These are phyloP conservation scores for Bruguiera hainesii DNA, from an alignment of 441 rosid genomes.

Conservation along the genomic window DNA sequence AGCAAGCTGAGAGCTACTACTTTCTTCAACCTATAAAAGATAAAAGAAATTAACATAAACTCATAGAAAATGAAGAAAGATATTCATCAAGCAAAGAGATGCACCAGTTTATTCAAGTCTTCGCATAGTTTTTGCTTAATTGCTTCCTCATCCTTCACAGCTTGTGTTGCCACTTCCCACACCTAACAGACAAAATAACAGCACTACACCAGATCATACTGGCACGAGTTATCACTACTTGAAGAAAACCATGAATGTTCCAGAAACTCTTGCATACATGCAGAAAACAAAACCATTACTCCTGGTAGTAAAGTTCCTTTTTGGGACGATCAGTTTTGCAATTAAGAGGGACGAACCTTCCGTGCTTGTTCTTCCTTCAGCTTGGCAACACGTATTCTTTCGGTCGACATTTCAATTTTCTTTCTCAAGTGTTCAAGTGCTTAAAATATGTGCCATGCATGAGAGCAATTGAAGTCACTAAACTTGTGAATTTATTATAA, in stretches of 20 bases:
- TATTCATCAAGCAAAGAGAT: slow-evolving; percentile 22
- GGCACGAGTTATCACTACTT: neutral
- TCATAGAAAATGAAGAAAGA: slow-evolving; percentile 8
- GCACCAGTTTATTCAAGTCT: slow-evolving; percentile 75
- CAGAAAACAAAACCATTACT: neutral
- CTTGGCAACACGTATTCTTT: slow-evolving; percentile 67
- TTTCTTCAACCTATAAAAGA: slow-evolving; percentile 72
- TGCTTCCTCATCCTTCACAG: slow-evolving; percentile 77
- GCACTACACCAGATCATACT: slow-evolving; percentile 7
- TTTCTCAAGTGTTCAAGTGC: slow-evolving; percentile 86
- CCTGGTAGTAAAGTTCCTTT: slow-evolving; percentile 7
- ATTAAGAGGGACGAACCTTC: slow-evolving; percentile 48
- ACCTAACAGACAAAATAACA: slow-evolving; percentile 33
- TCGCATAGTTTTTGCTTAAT: slow-evolving; percentile 76
- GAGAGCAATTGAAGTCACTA: slow-evolving; percentile 22
- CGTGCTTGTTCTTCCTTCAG: slow-evolving; percentile 73
- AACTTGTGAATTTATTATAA: slow-evolving; percentile 5
- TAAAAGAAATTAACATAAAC: slow-evolving; percentile 4
- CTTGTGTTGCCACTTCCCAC: slow-evolving; percentile 72
- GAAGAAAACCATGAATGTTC: slow-evolving; percentile 3
- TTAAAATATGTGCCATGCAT: slow-evolving; percentile 29
- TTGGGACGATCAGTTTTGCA: neutral
- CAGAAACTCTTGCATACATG: neutral
- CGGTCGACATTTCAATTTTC: slow-evolving; percentile 76
- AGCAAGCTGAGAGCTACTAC: slow-evolving; percentile 73